phyloP scores from a whole-genome alignment of 2,329 filamentous ascomycete genomes.

The Beauveria brongniartii region DNA sequence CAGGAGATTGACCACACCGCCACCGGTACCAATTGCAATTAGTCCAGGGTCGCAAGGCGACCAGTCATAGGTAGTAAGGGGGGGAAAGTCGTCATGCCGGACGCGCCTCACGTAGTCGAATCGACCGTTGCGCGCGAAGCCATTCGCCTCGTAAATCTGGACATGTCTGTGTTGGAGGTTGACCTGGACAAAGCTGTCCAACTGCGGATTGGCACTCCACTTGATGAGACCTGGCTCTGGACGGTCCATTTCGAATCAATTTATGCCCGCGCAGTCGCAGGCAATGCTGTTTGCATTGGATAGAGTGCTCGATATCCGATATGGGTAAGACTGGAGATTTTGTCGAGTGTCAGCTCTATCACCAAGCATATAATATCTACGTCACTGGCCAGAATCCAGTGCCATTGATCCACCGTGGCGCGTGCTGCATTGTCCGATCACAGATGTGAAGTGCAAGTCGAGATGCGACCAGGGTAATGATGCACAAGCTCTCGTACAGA shows the following conservation, averaged over 20 bases:
- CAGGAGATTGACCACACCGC: slow-evolving; percentile 67
- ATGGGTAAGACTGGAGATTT: background rate
- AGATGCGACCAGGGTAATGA: slow-evolving; percentile 4
- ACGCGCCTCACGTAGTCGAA: slow-evolving; percentile 52
- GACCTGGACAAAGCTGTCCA: slow-evolving; percentile 56
- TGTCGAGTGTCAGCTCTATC: background rate
- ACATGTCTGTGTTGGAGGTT: slow-evolving; percentile 56
- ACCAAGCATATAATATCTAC: background rate
- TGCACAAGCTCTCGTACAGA: background rate
- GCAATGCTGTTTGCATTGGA: background rate
- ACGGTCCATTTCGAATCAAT: slow-evolving; percentile 39
- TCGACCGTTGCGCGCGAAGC: slow-evolving; percentile 45
- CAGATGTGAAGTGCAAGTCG: background rate
- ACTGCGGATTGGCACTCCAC: slow-evolving; percentile 53
- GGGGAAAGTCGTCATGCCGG: slow-evolving; percentile 55
- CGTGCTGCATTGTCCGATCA: slow-evolving; percentile 4
- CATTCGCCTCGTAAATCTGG: slow-evolving; percentile 55
- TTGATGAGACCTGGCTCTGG: slow-evolving; percentile 56
- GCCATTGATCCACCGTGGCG: slow-evolving; percentile 6
- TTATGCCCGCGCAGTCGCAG: background rate
- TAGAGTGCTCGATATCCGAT: background rate
- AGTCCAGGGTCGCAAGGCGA: slow-evolving; percentile 55
- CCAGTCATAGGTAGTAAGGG: slow-evolving; percentile 60
- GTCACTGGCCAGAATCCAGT: slow-evolving; percentile 6
- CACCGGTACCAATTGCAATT: slow-evolving; percentile 66